phyloP scores from a whole-genome alignment of 1,284 basidiomycete genomes.

The Mycena citricolor region DNA sequence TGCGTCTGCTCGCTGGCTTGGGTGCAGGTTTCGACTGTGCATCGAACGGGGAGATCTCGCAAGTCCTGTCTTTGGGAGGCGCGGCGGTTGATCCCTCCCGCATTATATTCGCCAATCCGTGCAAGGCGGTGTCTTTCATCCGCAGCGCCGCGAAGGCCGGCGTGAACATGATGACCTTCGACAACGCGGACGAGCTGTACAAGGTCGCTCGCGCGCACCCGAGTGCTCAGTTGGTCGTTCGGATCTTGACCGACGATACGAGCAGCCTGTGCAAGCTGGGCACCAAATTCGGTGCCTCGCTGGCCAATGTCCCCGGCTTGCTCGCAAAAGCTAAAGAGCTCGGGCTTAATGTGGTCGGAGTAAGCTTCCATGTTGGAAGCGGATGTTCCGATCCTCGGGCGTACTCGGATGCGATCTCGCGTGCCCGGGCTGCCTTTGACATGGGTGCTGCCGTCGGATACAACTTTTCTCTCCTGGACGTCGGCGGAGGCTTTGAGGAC shows the following conservation, averaged over 20 bases:
- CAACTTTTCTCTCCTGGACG: constrained; percentile 82
- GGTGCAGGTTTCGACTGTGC: constrained; percentile 98
- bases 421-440: constrained; percentile 84
- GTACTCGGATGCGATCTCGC: constrained; percentile 87
- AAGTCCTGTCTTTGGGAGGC: constrained; percentile 76
- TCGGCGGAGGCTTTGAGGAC: constrained; percentile 96
- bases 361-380: constrained; percentile 97
- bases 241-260: constrained; percentile 96
- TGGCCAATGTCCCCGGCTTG: constrained; percentile 79
- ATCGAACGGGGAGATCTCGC: constrained; percentile 91
- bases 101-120: constrained; percentile 98
- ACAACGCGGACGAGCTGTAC: constrained; percentile 97
- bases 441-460: constrained; percentile 86
- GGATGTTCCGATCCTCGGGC: constrained; percentile 93
- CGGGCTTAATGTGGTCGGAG: constrained; percentile 86
- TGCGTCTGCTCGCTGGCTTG: constrained; percentile 86
- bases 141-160: constrained; percentile 78
- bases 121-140: constrained; percentile 95
- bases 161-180: constrained; percentile 96
- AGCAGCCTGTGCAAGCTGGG: constrained; percentile 93
- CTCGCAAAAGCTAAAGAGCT: constrained; percentile 81
- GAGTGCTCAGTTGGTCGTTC: constrained; percentile 83
- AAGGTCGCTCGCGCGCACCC: constrained; percentile 89
- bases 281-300: constrained; percentile 95
- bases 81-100: constrained; percentile 71